A percentile compares a stretch with the other conserved stretches of the same genome.
Conservation (phyloP, 2,329 filamentous ascomycete species). For the Emydomyces testavorans region DNA sequence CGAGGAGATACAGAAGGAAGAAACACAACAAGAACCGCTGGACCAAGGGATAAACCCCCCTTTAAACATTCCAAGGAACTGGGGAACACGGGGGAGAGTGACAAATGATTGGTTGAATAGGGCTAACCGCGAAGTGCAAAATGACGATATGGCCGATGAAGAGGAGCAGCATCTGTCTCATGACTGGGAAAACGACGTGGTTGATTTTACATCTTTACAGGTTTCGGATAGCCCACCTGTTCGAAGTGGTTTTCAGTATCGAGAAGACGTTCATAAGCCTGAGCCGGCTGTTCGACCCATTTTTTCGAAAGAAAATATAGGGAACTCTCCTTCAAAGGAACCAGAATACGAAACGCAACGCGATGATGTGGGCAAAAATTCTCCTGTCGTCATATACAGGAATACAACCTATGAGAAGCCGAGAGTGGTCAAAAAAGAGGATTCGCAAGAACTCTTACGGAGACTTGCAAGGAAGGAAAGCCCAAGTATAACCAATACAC, state of each 20-base stretch:
- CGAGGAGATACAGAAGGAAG: slow-evolving; percentile 16
- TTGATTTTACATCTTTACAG: slow-evolving; percentile 23
- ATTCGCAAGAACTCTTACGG: slow-evolving; percentile 35
- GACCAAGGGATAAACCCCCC: slow-evolving; percentile 23
- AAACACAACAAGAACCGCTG: slow-evolving; percentile 16
- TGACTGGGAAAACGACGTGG: slow-evolving; percentile 20
- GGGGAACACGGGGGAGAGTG: slow-evolving; percentile 27
- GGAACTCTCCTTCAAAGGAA: not conserved
- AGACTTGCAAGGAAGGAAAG: slow-evolving; percentile 32
- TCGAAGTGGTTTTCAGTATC: slow-evolving; percentile 19
- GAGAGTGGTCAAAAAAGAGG: slow-evolving; percentile 12
- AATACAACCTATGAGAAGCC: slow-evolving; percentile 1
- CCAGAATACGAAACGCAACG: not conserved
- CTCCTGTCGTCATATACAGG: not conserved
- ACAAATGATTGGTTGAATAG: slow-evolving; percentile 29
- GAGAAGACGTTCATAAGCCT: slow-evolving; percentile 17
- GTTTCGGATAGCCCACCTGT: slow-evolving; percentile 25
- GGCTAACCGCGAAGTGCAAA: slow-evolving; percentile 20
- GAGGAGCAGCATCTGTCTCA: slow-evolving; percentile 7
- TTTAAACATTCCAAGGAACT: slow-evolving; percentile 30
- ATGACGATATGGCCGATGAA: slow-evolving; percentile 14
- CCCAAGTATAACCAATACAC: slow-evolving; percentile 26
- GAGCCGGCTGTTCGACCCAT: not conserved
- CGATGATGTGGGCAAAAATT: not conserved
- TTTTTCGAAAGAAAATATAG: not conserved